A percentile compares a stretch with the other conserved stretches of the same genome.
Conservation (phyloP, 768 basidiomycete species). For the Lactarius hatsudake region DNA sequence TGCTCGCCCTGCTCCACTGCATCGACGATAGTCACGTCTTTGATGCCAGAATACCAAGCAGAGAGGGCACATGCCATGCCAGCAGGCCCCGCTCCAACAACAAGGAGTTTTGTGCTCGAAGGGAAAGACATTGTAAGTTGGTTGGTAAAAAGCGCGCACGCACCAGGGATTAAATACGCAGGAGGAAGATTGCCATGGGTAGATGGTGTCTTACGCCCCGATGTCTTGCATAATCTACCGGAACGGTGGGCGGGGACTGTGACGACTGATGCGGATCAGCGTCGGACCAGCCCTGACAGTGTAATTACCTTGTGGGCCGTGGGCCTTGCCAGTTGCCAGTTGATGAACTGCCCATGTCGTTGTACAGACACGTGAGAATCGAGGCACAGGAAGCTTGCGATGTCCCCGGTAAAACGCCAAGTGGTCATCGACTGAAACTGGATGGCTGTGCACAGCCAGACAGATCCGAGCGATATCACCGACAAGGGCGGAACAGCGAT, state of each 20-base stretch:
- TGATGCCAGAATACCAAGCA: constrained; percentile 43
- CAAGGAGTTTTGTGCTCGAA: constrained; percentile 40
- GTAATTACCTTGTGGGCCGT: background rate
- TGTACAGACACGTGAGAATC: too few species aligned
- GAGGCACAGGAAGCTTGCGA: background rate
- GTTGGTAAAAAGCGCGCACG: background rate
- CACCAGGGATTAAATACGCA: constrained; percentile 1
- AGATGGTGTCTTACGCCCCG: background rate
- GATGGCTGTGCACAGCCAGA: background rate
- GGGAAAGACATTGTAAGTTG: constrained; percentile 34
- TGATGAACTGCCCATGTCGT: background rate
- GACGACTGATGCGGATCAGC: too few species aligned
- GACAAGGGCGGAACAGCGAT: background rate
- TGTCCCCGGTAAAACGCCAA: background rate
- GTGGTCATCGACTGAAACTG: background rate
- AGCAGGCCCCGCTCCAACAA: constrained; percentile 51
- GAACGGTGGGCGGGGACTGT: background rate
- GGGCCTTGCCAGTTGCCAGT: too few species aligned
- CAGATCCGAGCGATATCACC: background rate
- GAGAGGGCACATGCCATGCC: constrained; percentile 49
- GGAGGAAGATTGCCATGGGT: background rate
- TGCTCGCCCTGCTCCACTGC: constrained; percentile 34
- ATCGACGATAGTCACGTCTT: constrained; percentile 47
- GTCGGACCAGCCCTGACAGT: background rate
- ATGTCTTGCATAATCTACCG: constrained; percentile 1